Base-by-base conservation (phyloP, 768 basidiomycete genomes). In the Sistotremastrum suecicum region DNA sequence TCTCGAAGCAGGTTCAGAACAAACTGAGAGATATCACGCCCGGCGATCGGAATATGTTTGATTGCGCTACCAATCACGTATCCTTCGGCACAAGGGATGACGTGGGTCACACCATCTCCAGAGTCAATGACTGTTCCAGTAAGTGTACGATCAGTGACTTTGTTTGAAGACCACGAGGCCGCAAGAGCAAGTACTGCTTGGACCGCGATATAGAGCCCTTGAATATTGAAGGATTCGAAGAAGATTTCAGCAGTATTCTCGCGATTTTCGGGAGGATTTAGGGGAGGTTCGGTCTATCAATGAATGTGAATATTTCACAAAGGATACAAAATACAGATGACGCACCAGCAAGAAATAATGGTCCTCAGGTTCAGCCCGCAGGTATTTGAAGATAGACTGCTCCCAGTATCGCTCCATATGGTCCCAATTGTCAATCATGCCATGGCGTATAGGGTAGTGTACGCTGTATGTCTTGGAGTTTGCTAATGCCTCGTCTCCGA, bases 321-420 rank as follows among this genome's bases (percentile, higher is more conserved):
- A 11, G 1, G 36, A 28, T 42, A 8, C 30, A 50, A 42, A 41
- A 32, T 8, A 20, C 32, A 45, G 12, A 33, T 34, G 32, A 68
- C 91, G 62, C 55, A 97, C 94, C 59, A 99, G 68, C 42, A 98
- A 76, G 66, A 99, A 98, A 64, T 97, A 86, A 63, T 98, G 95
- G 66, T 98, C 94, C 66, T 98, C 95, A 9, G 95, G 95, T 64
- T 99, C 95, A 5, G 92, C 92, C 47, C 94, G 75, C 50, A 99
- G 72, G 68, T 98, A 98, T 66, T 99, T 98, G 80, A 98, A 99
- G 74, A 98, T 98, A 53, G 84, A 88, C 70, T 99, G 94, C 63
- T 95, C 91, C 95, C 95, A 99, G 66, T 91, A 97, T 31, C 92
- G 73, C 62, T 98, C 94, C 92, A 98, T 98, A 54, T 95, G 80